These are phyloP conservation scores for Fusarium graminum DNA, from an alignment of 2,329 filamentous ascomycete species.

Conservation along the genomic window DNA sequence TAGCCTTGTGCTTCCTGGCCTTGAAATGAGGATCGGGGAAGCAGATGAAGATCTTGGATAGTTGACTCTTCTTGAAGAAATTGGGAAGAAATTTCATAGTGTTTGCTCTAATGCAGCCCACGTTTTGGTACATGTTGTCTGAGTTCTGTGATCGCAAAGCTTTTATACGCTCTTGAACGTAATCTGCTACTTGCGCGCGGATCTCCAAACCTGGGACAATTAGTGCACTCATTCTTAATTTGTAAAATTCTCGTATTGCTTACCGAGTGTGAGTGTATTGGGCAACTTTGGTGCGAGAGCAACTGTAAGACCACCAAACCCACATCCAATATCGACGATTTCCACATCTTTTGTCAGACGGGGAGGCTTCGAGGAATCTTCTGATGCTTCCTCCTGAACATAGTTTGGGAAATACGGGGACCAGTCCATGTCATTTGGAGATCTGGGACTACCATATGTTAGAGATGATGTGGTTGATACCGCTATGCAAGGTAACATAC, in stretches of 20 bases:
- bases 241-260: conserved; percentile 43
- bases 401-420: conserved; percentile 84
- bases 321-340: conserved; percentile 96
- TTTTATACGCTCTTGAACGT: conserved; percentile 87
- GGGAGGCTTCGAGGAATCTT: conserved; percentile 47
- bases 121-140: conserved; percentile 80
- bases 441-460: conserved; percentile 72
- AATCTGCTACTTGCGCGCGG: conserved; percentile 88
- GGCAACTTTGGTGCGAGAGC: conserved; percentile 86
- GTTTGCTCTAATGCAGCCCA: conserved; percentile 89
- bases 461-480: conserved; percentile 19
- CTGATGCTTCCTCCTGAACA: conserved; percentile 59
- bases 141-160: conserved; percentile 79
- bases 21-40: conserved; percentile 99
- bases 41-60: conserved; percentile 95
- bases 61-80: conserved; percentile 85
- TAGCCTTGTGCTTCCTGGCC: conserved; percentile 93
- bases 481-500: conserved; percentile 61
- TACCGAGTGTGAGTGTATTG: conserved; percentile 84
- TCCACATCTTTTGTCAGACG: conserved; percentile 76
- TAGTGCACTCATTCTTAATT: background rate
- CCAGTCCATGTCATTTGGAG: conserved; percentile 92
- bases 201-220: conserved; percentile 83
- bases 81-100: conserved; percentile 99
- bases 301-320: conserved; percentile 91